A percentile compares a stretch with the other conserved stretches of the same genome.
Conservation (phyloP, 2,329 filamentous ascomycete species). For the Beauveria scarabaeidicola region DNA sequence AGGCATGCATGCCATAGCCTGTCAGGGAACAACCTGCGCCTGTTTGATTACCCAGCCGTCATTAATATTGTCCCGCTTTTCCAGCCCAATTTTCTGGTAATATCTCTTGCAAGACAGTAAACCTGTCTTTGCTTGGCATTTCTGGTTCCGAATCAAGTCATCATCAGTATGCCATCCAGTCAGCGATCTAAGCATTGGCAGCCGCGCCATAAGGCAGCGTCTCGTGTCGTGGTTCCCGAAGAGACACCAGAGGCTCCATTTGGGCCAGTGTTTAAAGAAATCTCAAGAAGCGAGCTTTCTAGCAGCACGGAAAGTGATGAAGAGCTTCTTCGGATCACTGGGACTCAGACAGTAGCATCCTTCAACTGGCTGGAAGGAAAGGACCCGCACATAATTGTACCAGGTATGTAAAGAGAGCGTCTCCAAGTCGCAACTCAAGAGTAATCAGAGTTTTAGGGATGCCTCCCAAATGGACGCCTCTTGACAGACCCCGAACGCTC, state of each 20-base stretch:
- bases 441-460: not conserved
- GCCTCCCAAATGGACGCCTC: not conserved
- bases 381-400: not conserved
- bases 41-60: too few relatives aligned
- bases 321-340: not conserved
- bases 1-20: too few relatives aligned
- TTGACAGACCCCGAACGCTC: conserved; percentile 19
- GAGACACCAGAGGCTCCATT: not conserved
- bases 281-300: not conserved
- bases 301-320: too few relatives aligned
- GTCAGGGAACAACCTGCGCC: too few relatives aligned
- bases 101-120: too few relatives aligned
- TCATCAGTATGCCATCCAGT: not conserved
- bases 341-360: not conserved
- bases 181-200: not conserved
- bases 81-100: too few relatives aligned
- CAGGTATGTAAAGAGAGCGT: not conserved
- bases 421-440: not conserved
- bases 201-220: not conserved
- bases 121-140: too few relatives aligned
- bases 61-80: too few relatives aligned
- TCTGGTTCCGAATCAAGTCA: too few relatives aligned
- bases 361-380: not conserved
- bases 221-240: not conserved
- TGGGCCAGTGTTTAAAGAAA: not conserved